A percentile compares a stretch with the other conserved stretches of the same genome.
Conservation (phyloP, 805 yeast species). For the Kodamaea neixiangensis region DNA sequence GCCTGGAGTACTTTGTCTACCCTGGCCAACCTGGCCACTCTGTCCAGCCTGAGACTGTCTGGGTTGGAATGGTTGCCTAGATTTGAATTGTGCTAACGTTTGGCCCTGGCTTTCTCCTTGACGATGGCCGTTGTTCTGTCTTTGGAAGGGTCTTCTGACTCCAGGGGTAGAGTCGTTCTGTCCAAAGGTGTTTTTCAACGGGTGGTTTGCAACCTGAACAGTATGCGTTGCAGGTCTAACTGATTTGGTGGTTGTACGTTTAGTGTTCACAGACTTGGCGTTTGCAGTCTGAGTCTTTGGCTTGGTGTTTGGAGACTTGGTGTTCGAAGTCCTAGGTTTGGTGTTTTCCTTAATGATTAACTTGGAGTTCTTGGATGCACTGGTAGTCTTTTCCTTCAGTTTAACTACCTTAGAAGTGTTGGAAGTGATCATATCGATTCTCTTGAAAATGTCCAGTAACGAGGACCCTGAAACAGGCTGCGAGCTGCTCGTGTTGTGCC, state of each 20-base stretch:
- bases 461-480: constrained; percentile 16
- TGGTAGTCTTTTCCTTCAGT: no score
- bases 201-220: constrained; percentile 14
- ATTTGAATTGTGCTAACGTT: neutral
- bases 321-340: neutral
- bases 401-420: constrained; percentile 6
- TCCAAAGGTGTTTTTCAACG: constrained; percentile 13
- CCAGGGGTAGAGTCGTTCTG: neutral
- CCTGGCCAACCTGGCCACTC: neutral
- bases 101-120: constrained; percentile 1
- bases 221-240: neutral
- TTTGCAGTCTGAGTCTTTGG: neutral
- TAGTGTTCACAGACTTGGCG: neutral
- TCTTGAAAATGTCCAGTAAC: constrained; percentile 37
- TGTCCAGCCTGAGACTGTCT: neutral
- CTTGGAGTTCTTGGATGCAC: no score
- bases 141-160: neutral
- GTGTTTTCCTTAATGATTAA: no score
- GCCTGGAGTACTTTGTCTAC: neutral
- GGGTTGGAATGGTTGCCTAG: neutral
- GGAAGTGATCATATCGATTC: constrained; percentile 36
- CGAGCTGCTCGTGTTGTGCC: constrained; percentile 11
- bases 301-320: neutral
- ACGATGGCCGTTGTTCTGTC: constrained; percentile 1
- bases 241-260: neutral